Evolutionary conservation across 2,329 filamentous ascomycete genomes (phyloP).

Genomic region (Clonostachys solani): DNA sequence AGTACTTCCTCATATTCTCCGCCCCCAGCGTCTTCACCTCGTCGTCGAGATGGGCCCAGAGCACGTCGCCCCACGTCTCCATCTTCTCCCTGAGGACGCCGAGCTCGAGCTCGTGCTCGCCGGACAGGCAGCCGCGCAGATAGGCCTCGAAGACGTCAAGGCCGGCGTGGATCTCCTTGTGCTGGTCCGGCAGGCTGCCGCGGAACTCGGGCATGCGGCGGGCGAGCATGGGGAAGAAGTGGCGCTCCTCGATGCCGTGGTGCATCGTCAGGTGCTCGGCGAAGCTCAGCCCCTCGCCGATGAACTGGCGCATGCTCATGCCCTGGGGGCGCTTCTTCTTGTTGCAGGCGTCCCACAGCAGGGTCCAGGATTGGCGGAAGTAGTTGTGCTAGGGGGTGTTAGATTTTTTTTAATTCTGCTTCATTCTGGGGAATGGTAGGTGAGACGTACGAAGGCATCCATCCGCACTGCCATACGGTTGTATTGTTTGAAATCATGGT

Average conservation of each 20-base stretch:
- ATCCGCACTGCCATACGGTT: slow-evolving; percentile 73
- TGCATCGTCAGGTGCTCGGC: slow-evolving; percentile 67
- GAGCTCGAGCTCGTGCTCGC: slow-evolving; percentile 57
- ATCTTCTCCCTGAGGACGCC: slow-evolving; percentile 63
- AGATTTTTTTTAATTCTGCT: neutral
- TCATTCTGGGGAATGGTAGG: neutral
- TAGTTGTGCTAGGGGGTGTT: slow-evolving; percentile 57
- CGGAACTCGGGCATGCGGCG: slow-evolving; percentile 74
- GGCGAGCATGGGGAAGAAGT: slow-evolving; percentile 77
- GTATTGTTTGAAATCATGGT: slow-evolving; percentile 63
- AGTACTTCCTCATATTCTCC: slow-evolving; percentile 85
- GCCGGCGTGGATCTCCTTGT: slow-evolving; percentile 73
- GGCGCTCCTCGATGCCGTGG: slow-evolving; percentile 77
- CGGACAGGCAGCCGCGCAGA: slow-evolving; percentile 53
- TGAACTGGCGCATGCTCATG: slow-evolving; percentile 66
- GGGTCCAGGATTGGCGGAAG: slow-evolving; percentile 71
- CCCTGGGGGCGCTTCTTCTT: slow-evolving; percentile 52
- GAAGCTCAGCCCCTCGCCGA: slow-evolving; percentile 66
- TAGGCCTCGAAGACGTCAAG: slow-evolving; percentile 66
- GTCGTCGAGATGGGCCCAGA: slow-evolving; percentile 81
- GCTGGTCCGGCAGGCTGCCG: slow-evolving; percentile 67
- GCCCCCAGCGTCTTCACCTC: slow-evolving; percentile 76
- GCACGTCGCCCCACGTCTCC: slow-evolving; percentile 72
- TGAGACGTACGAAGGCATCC: slow-evolving; percentile 58
- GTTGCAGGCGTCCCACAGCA: slow-evolving; percentile 63